phyloP scores from a whole-genome alignment of 1,139 yeast genomes.

The Taphrina pruni region DNA sequence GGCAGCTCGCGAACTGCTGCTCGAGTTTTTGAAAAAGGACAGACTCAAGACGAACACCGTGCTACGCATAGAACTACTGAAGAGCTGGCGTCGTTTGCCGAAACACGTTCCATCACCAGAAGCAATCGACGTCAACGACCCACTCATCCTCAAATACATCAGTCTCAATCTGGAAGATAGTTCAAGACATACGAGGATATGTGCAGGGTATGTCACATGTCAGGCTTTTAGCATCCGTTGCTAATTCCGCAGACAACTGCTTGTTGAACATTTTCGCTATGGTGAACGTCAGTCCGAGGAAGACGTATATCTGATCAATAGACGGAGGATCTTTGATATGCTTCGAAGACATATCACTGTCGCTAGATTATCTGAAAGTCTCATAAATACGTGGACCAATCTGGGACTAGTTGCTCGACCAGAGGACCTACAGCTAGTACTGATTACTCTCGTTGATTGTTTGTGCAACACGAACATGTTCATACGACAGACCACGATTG shows the following conservation, averaged over 20 bases:
- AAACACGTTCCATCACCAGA: neutral
- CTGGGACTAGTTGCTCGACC: conserved; percentile 65
- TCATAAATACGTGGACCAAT: conserved; percentile 66
- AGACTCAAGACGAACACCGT: neutral
- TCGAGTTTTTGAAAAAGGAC: neutral
- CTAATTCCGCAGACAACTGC: conserved; percentile 7
- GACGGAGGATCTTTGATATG: conserved; percentile 37
- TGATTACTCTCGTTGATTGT: conserved; percentile 64
- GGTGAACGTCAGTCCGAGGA: conserved; percentile 20
- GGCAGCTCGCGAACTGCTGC: conserved; percentile 1
- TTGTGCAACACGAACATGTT: conserved; percentile 68
- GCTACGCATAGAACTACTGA: conserved; percentile 6
- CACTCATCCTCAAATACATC: conserved; percentile 4
- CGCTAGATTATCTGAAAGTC: conserved; percentile 62
- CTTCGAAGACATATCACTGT: conserved; percentile 43
- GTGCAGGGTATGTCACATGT: conserved; percentile 19
- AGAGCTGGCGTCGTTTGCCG: neutral
- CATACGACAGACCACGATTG: conserved; percentile 61
- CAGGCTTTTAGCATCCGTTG: neutral
- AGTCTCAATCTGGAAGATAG: conserved; percentile 10
- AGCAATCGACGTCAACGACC: neutral
- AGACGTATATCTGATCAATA: conserved; percentile 16
- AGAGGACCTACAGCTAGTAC: conserved; percentile 65
- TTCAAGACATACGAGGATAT: conserved; percentile 18
- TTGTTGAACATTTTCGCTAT: conserved; percentile 18